phyloP scores from a whole-genome alignment of 1,284 basidiomycete species.

The Neonothopanus nambi region DNA sequence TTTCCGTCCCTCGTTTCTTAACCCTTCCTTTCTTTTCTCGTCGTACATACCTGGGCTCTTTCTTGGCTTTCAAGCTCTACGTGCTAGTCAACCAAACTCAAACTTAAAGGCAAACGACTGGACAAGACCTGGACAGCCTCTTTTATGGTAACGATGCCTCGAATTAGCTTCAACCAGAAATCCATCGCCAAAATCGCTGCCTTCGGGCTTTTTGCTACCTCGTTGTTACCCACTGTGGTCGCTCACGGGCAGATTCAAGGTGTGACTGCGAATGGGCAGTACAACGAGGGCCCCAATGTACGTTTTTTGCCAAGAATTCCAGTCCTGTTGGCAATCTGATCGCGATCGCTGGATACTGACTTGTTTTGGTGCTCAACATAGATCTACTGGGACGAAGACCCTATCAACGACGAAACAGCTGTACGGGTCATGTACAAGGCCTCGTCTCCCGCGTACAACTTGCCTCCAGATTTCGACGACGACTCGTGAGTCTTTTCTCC shows the following conservation, averaged over 20 bases:
- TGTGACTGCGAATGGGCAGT: slow-evolving; percentile 7
- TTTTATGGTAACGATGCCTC: too few relatives aligned
- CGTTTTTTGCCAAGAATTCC: too few relatives aligned
- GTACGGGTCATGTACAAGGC: slow-evolving; percentile 10
- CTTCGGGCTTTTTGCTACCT: neutral
- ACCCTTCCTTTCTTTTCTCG: too few relatives aligned
- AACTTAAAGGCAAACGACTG: too few relatives aligned
- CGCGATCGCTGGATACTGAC: neutral
- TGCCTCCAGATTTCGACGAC: slow-evolving; percentile 11
- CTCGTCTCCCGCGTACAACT: slow-evolving; percentile 4
- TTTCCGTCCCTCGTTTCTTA: too few relatives aligned
- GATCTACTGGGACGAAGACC: slow-evolving; percentile 15
- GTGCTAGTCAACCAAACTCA: too few relatives aligned
- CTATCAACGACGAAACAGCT: slow-evolving; percentile 10
- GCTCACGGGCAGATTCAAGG: slow-evolving; percentile 14
- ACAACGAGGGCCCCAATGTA: slow-evolving; percentile 14
- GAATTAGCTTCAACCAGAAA: too few relatives aligned
- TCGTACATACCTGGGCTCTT: too few relatives aligned
- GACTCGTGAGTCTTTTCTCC: slow-evolving; percentile 2
- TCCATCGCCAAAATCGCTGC: neutral
- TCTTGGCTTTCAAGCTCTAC: too few relatives aligned
- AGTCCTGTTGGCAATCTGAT: neutral
- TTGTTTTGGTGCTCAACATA: neutral
- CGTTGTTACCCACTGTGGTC: slow-evolving; percentile 1
- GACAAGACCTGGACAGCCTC: too few relatives aligned